Evolutionary conservation across 2,329 filamentous ascomycete species (phyloP).

Genomic region (Botrytis elliptica): DNA sequence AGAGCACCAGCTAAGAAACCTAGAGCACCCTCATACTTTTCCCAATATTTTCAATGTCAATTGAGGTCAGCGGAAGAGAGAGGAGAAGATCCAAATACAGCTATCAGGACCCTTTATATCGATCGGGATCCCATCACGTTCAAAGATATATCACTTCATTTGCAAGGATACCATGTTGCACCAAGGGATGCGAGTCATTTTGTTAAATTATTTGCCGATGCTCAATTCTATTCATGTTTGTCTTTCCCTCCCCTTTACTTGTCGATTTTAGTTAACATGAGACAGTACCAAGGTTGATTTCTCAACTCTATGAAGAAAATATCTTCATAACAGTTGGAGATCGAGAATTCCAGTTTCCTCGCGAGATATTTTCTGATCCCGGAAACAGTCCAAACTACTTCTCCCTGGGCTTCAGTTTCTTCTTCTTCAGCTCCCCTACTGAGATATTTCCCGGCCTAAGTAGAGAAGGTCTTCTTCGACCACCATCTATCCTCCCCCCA

Average conservation of each 20-base stretch:
- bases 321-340: conserved; percentile 92
- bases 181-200: conserved; percentile 83
- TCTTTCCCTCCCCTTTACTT: conserved; percentile 19
- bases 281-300: conserved; percentile 80
- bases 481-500: conserved; percentile 81
- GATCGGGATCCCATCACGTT: conserved; percentile 91
- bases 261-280: conserved; percentile 25
- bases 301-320: conserved; percentile 85
- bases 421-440: conserved; percentile 79
- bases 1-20: conserved; percentile 46
- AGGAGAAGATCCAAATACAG: conserved; percentile 36
- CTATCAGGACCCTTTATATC: conserved; percentile 83
- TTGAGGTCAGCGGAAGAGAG: conserved; percentile 62
- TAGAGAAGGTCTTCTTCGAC: conserved; percentile 74
- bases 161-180: conserved; percentile 86
- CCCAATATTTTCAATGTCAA: conserved; percentile 87
- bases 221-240: conserved; percentile 87
- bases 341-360: conserved; percentile 83
- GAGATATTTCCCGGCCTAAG: conserved; percentile 86
- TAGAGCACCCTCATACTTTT: conserved; percentile 93
- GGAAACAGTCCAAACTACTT: conserved; percentile 97
- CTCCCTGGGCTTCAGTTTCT: conserved; percentile 82
- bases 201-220: conserved; percentile 89
- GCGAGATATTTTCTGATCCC: conserved; percentile 79
- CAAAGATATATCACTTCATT: conserved; percentile 81